Evolutionary conservation across 805 yeast species (phyloP).

Genomic region (Lipomyces starkeyi): DNA sequence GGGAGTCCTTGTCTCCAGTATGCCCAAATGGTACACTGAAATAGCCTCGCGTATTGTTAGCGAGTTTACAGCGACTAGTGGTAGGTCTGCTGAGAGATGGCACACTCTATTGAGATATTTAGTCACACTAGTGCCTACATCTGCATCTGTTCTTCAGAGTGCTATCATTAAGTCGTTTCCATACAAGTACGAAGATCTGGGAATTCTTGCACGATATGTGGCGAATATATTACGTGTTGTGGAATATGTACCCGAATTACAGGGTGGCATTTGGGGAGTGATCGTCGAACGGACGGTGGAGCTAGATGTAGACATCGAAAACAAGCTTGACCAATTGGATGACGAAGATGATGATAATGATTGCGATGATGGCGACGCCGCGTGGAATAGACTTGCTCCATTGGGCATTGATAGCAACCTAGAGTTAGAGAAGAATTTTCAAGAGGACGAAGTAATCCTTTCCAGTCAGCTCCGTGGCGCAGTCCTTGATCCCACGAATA

Average conservation of each 20-base stretch:
- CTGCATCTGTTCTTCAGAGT: slow-evolving; percentile 66
- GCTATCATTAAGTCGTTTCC: slow-evolving; percentile 72
- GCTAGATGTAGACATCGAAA: slow-evolving; percentile 89
- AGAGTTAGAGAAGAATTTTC: slow-evolving; percentile 9
- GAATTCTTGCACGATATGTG: slow-evolving; percentile 65
- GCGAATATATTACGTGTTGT: slow-evolving; percentile 64
- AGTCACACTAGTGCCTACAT: slow-evolving; percentile 78
- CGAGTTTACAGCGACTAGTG: slow-evolving; percentile 54
- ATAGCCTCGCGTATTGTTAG: slow-evolving; percentile 71
- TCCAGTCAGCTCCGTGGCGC: slow-evolving; percentile 18
- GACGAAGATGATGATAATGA: slow-evolving; percentile 67
- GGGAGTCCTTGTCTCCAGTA: slow-evolving; percentile 77
- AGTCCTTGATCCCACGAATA: slow-evolving; percentile 18
- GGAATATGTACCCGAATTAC: slow-evolving; percentile 76
- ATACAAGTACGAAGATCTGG: slow-evolving; percentile 69
- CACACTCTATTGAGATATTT: slow-evolving; percentile 72
- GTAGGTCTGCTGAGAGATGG: slow-evolving; percentile 52
- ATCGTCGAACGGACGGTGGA: slow-evolving; percentile 80
- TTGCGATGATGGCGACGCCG: slow-evolving; percentile 47
- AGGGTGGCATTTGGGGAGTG: slow-evolving; percentile 76
- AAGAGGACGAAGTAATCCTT: slow-evolving; percentile 25
- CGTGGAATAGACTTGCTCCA: not conserved
- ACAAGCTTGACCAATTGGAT: slow-evolving; percentile 82
- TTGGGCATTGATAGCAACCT: not conserved
- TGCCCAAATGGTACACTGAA: slow-evolving; percentile 89